phyloP scores from a whole-genome alignment of 2,329 filamentous ascomycete genomes.

The Talaromyces marneffei region DNA sequence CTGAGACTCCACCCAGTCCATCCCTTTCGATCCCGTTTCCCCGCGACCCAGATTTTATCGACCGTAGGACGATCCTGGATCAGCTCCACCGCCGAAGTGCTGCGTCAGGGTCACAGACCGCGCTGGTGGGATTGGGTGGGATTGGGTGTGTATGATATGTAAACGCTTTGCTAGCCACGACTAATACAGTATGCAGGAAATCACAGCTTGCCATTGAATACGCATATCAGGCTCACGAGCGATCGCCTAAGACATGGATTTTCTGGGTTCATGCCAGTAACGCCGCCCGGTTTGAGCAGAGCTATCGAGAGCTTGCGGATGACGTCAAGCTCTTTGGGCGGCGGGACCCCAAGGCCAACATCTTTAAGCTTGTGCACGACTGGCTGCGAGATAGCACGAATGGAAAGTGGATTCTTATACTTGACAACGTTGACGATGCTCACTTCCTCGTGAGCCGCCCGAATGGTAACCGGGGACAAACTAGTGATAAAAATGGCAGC shows the following conservation, averaged over 20 bases:
- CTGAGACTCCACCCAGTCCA: not conserved
- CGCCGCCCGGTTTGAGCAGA: constrained; percentile 28
- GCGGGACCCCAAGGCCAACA: constrained; percentile 26
- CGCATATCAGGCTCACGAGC: constrained; percentile 25
- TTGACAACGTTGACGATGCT: constrained; percentile 25
- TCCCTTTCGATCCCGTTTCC: not conserved
- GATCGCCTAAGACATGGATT: constrained; percentile 24
- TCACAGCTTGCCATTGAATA: constrained; percentile 37
- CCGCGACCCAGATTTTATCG: not conserved
- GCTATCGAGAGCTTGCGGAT: constrained; percentile 32
- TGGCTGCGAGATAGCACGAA: constrained; percentile 18
- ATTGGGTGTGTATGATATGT: constrained; percentile 20
- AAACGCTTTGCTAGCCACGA: not conserved
- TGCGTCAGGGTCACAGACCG: constrained; percentile 20
- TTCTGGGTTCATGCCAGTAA: constrained; percentile 19
- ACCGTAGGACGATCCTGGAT: constrained; percentile 15
- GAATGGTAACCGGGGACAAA: not conserved
- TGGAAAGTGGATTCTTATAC: constrained; percentile 15
- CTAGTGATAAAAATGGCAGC: not conserved
- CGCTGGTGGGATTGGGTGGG: constrained; percentile 28
- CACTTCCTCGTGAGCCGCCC: constrained; percentile 13
- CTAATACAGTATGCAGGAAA: constrained; percentile 21
- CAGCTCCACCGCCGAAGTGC: constrained; percentile 11
- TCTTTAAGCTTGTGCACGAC: constrained; percentile 24
- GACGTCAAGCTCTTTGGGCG: constrained; percentile 25